A percentile compares a stretch with the other conserved stretches of the same genome.
phyloP scores from a whole-genome alignment of 305 asterid genomes.

The Rubia occidens region DNA sequence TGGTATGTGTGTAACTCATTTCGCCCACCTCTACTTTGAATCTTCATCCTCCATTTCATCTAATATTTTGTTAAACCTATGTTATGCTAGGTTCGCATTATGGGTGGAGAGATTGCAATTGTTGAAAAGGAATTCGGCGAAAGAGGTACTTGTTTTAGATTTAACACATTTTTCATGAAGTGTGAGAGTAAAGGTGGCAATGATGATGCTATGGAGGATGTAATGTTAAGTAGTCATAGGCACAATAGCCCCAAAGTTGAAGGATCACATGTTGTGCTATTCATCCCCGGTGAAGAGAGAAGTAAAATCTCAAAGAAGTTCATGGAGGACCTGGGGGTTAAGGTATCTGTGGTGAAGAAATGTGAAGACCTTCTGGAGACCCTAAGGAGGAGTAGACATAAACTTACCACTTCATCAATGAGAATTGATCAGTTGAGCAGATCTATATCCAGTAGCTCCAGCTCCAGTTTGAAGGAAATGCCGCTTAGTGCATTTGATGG shows the following conservation, averaged over 20 bases:
- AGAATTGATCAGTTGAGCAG: slow-evolving; percentile 18
- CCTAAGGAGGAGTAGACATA: slow-evolving; percentile 20
- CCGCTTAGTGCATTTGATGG: slow-evolving; percentile 40
- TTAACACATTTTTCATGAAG: slow-evolving; percentile 23
- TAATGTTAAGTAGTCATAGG: neutral
- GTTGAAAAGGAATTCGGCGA: slow-evolving; percentile 29
- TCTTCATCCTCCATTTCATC: neutral
- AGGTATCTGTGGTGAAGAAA: slow-evolving; percentile 35
- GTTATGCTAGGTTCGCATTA: slow-evolving; percentile 27
- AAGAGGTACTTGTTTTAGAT: slow-evolving; percentile 36
- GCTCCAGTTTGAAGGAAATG: slow-evolving; percentile 29
- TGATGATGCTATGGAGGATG: slow-evolving; percentile 10
- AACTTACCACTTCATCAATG: neutral
- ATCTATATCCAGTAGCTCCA: slow-evolving; percentile 19
- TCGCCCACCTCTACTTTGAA: neutral
- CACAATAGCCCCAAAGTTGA: slow-evolving; percentile 15
- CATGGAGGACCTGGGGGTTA: slow-evolving; percentile 46
- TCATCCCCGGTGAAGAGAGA: slow-evolving; percentile 28
- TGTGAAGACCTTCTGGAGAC: slow-evolving; percentile 22
- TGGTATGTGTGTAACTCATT: slow-evolving; percentile 18
- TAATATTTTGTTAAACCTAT: neutral
- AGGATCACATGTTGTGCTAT: slow-evolving; percentile 27
- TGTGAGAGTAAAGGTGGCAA: neutral
- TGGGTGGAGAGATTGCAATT: slow-evolving; percentile 40
- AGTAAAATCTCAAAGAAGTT: slow-evolving; percentile 29